Evolutionary conservation across 129 eudicot genomes (phyloP).

Genomic region (carrot (Daucus carota)): DH1_v3.0 NC_030383.2:3372501-3373000

Average conservation of each 20-base stretch:
- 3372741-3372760: slow-evolving; percentile 72
- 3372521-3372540: slow-evolving; percentile 3
- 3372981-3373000: background rate
- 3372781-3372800: slow-evolving; percentile 24
- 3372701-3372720: slow-evolving; percentile 81
- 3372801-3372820: background rate
- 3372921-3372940: slow-evolving; percentile 61
- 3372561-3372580: slow-evolving; percentile 84
- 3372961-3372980: background rate
- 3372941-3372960: slow-evolving; percentile 23
- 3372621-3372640: slow-evolving; percentile 2
- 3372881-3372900: slow-evolving; percentile 9
- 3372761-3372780: slow-evolving; percentile 60
- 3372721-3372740: slow-evolving; percentile 57
- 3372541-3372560: slow-evolving; percentile 53
- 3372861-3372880: slow-evolving; percentile 18
- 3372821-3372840: background rate
- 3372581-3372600: slow-evolving; percentile 82
- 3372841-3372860: slow-evolving; percentile 15
- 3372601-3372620: slow-evolving; percentile 85
- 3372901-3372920: slow-evolving; percentile 33
- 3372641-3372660: background rate
- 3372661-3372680: background rate
- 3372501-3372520: background rate
- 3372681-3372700: slow-evolving; percentile 19